Evolutionary conservation across 2,329 filamentous ascomycete species (phyloP).

Genomic region (Sclerotinia sclerotiorum): DNA sequence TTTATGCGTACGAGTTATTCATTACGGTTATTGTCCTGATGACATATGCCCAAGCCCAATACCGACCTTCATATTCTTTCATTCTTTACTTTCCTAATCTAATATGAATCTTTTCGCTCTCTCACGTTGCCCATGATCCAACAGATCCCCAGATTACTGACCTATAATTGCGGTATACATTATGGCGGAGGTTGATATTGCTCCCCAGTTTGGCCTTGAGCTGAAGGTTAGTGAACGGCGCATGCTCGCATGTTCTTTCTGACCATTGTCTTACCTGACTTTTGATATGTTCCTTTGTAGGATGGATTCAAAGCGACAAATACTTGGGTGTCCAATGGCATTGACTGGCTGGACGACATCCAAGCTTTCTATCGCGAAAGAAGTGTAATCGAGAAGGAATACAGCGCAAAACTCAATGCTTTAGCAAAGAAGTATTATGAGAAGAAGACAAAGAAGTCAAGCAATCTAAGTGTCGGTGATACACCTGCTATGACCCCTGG

Average conservation of each 20-base stretch:
- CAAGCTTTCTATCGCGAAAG: constrained; percentile 97
- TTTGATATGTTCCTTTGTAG: constrained; percentile 47
- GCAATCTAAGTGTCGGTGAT: constrained; percentile 87
- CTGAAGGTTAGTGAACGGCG: constrained; percentile 67
- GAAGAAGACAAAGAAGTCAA: constrained; percentile 89
- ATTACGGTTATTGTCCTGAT: constrained; percentile 18
- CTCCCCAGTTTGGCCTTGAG: constrained; percentile 88
- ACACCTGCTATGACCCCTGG: constrained; percentile 90
- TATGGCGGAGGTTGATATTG: constrained; percentile 81
- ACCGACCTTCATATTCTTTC: constrained; percentile 7
- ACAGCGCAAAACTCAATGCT: constrained; percentile 80
- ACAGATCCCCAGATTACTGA: constrained; percentile 15
- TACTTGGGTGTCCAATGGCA: constrained; percentile 84
- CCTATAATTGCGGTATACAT: constrained; percentile 23
- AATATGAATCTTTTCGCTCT: constrained; percentile 27
- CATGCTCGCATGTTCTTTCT: constrained; percentile 24
- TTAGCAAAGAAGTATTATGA: constrained; percentile 97
- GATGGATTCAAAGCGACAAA: constrained; percentile 97
- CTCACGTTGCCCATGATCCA: constrained; percentile 30
- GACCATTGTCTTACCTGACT: constrained; percentile 28
- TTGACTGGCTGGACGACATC: constrained; percentile 93
- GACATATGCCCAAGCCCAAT: constrained; percentile 14
- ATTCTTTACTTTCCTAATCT: constrained; percentile 22
- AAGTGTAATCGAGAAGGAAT: constrained; percentile 93
- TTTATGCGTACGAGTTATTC: constrained; percentile 20